A percentile compares a stretch with the other conserved stretches of the same genome.
Conservation (phyloP, 208 protist genomes). For the Angomonas deanei region DNA sequence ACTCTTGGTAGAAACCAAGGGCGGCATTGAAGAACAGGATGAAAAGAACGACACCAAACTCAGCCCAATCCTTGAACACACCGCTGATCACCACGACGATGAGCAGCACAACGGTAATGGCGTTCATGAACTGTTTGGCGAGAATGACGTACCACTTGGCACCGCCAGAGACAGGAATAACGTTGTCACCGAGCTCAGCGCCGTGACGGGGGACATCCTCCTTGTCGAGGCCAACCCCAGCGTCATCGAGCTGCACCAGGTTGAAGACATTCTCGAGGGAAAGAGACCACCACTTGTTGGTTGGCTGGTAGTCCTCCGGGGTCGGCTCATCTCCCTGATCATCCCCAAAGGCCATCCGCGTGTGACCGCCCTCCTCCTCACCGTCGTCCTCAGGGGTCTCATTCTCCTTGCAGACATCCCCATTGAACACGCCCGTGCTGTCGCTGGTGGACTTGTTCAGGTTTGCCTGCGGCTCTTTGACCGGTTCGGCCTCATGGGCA, state of each 20-base stretch:
- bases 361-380: slow-evolving; percentile 12
- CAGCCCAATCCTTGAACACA: slow-evolving; percentile 81
- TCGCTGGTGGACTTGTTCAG: background rate
- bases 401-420: background rate
- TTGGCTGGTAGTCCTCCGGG: slow-evolving; percentile 47
- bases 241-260: slow-evolving; percentile 69
- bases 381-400: slow-evolving; percentile 5
- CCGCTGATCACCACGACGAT: slow-evolving; percentile 79
- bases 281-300: slow-evolving; percentile 65
- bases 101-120: slow-evolving; percentile 79
- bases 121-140: slow-evolving; percentile 70
- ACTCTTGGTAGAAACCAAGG: slow-evolving; percentile 89
- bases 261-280: slow-evolving; percentile 58
- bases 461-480: background rate
- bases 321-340: slow-evolving; percentile 54
- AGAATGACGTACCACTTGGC: slow-evolving; percentile 65
- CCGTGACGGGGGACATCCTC: slow-evolving; percentile 46
- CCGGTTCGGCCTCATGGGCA: background rate
- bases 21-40: slow-evolving; percentile 84
- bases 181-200: slow-evolving; percentile 63
- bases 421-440: background rate
- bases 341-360: slow-evolving; percentile 47
- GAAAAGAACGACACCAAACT: slow-evolving; percentile 80
- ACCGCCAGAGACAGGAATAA: slow-evolving; percentile 75
- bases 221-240: slow-evolving; percentile 31